Percentiles rank a stretch among this genome's conserved stretches.
These are phyloP conservation scores for Rhododendron ferrugineum DNA, from an alignment of 148 eudicot genomes.

Conservation along the genomic window DNA sequence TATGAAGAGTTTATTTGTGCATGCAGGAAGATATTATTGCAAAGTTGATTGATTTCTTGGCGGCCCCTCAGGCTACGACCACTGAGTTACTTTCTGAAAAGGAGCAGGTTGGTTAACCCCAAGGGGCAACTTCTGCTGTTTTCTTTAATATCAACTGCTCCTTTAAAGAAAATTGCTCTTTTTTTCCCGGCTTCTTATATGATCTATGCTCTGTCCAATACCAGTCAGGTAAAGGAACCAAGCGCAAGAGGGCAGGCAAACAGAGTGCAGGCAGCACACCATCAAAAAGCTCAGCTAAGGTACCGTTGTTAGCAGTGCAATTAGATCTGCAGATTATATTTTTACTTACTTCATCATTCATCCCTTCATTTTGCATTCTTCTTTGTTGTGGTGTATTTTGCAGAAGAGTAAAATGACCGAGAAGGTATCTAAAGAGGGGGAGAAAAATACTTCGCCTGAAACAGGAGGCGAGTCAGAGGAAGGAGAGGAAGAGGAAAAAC, in stretches of 20 bases:
- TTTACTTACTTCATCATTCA: not conserved
- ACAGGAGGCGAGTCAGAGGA: slow-evolving; percentile 52
- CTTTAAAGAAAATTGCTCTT: not conserved
- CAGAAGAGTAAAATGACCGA: slow-evolving; percentile 41
- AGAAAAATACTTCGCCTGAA: slow-evolving; percentile 32
- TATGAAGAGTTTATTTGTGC: slow-evolving; percentile 4
- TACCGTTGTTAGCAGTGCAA: slow-evolving; percentile 15
- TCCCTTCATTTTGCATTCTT: not conserved
- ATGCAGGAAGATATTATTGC: slow-evolving; percentile 73
- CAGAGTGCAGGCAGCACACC: slow-evolving; percentile 35
- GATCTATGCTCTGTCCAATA: slow-evolving; percentile 10
- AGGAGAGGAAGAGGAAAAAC: slow-evolving; percentile 31
- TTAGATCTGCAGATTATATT: not conserved
- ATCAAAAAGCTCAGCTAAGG: slow-evolving; percentile 69
- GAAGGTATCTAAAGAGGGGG: slow-evolving; percentile 37
- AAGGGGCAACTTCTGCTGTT: not conserved
- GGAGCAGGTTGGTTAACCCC: slow-evolving; percentile 57
- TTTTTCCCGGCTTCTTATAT: not conserved
- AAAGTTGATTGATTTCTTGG: slow-evolving; percentile 80
- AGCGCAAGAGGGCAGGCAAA: slow-evolving; percentile 65
- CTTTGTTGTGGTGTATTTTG: slow-evolving; percentile 14
- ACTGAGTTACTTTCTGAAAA: slow-evolving; percentile 71
- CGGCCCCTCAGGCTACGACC: slow-evolving; percentile 81
- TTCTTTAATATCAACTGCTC: not conserved
- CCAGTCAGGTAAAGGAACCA: slow-evolving; percentile 60